These are phyloP conservation scores for Lophium mytilinum DNA, from an alignment of 495 filamentous ascomycete species.

Conservation along the genomic window DNA sequence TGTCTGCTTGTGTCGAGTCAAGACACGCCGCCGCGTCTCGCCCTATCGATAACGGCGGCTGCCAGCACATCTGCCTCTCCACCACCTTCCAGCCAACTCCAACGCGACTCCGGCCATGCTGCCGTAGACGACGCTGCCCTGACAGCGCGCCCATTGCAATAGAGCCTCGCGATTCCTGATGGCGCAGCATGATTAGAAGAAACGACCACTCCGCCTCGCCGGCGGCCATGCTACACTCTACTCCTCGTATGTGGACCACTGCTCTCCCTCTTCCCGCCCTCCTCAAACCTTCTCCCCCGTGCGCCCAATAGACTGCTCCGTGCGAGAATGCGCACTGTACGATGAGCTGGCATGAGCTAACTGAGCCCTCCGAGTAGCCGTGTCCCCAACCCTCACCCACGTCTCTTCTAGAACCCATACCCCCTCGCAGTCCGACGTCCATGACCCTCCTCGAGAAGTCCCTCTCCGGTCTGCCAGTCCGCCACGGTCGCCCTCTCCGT, in stretches of 20 bases:
- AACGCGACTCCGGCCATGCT: conserved; percentile 10
- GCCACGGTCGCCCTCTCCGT: conserved; percentile 25
- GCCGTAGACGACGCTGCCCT: conserved; percentile 8
- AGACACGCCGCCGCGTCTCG: neutral
- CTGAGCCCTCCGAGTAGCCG: conserved; percentile 16
- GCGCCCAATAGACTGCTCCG: conserved; percentile 12
- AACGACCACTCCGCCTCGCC: conserved; percentile 23
- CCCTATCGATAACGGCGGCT: conserved; percentile 13
- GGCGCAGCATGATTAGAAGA: conserved; percentile 24
- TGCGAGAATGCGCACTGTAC: conserved; percentile 24
- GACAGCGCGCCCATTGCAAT: conserved; percentile 1
- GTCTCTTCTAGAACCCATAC: conserved; percentile 26
- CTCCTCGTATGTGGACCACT: conserved; percentile 22
- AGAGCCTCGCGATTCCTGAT: conserved; percentile 4
- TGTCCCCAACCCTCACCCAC: conserved; percentile 27
- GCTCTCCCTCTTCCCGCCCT: neutral
- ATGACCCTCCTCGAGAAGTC: conserved; percentile 17
- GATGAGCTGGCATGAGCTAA: conserved; percentile 24
- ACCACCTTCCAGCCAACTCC: neutral
- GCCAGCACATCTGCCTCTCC: neutral
- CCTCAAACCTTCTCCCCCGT: neutral
- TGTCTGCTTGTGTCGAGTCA: no score
- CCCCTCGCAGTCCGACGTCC: conserved; percentile 17
- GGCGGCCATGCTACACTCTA: conserved; percentile 17
- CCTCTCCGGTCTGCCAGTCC: conserved; percentile 22